Percentiles rank a stretch among this genome's conserved stretches.
phyloP scores from a whole-genome alignment of 164 flowering plant genomes.

The Santalum album region DNA sequence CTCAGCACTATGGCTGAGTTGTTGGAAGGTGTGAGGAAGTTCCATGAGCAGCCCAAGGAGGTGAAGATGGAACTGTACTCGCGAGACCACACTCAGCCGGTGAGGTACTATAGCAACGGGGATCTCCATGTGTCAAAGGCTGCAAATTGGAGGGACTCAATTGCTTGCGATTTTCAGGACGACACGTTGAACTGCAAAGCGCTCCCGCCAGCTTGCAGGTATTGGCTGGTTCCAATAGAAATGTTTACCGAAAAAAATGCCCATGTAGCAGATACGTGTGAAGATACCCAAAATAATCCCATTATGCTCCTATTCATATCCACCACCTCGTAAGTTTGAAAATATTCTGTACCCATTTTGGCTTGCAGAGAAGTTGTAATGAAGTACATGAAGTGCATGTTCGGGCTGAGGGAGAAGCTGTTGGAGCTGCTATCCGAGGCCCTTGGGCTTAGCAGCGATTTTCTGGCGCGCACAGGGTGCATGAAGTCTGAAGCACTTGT shows the following conservation, averaged over 20 bases:
- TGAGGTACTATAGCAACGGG: constrained; percentile 18
- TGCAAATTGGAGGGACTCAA: constrained; percentile 30
- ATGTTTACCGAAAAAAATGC: too few relatives aligned
- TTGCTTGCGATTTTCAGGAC: constrained; percentile 14
- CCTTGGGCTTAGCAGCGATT: constrained; percentile 15
- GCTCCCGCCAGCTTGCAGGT: constrained; percentile 14
- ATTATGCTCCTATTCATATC: too few relatives aligned
- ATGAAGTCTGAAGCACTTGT: constrained; percentile 12
- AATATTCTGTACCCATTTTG: neutral
- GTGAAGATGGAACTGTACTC: constrained; percentile 13
- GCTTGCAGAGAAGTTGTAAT: constrained; percentile 7
- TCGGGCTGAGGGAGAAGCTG: constrained; percentile 11
- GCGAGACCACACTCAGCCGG: constrained; percentile 6
- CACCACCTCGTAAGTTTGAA: too few relatives aligned
- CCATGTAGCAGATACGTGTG: too few relatives aligned
- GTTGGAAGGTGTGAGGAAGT: constrained; percentile 10
- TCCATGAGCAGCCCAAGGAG: constrained; percentile 28
- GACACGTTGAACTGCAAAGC: constrained; percentile 13
- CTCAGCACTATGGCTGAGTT: constrained; percentile 8
- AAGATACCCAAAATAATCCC: too few relatives aligned
- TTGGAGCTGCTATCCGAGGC: constrained; percentile 13
- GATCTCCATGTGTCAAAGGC: constrained; percentile 10
- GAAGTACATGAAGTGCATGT: constrained; percentile 7
- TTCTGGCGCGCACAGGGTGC: constrained; percentile 14
- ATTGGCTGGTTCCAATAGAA: neutral